Base-by-base conservation (phyloP, 2,329 filamentous ascomycete species). In the Penicillium italicum region DNA sequence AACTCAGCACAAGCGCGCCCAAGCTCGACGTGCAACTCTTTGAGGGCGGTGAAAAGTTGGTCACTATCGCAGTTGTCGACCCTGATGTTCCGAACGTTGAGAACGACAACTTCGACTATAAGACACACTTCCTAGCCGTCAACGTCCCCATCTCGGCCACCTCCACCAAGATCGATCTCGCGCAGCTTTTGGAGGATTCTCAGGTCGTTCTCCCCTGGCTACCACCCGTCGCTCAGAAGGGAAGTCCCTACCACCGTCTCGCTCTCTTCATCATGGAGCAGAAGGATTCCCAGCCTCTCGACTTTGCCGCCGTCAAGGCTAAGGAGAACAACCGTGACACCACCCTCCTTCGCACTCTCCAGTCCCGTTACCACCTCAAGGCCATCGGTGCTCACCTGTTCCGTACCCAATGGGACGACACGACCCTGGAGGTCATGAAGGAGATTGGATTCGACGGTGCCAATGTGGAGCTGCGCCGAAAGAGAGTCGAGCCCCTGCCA, bases 331-430 rank as follows among this genome's bases (percentile, higher is more conserved):
- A 77, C 64, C 83, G 88, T 50, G 82, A 92, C 46, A 82, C 81
- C 44, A 95, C 96, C 77, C 86, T 82, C 54, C 77, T 96, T 58
- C 86, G 90, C 69, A 85, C 83, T 59, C 88, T 95, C 72, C 82
- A 87, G 62, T 82, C 86, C 70, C 86, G 85, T 70, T 84, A 90
- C 71, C 75, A 78, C 55, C 78, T 94, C 58, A 81, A 79, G 56
- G 84, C 92, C 8, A 85, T 97, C 56, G 92, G 92, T 41, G 89
- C 91, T 66, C 90, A 86, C 70, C 78, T 99, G 66, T 99, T 97
- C 85, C 86, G 94, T 63, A 87, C 85, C 57, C 78, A 88, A 62
- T 97, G 92, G 90, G 94, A 99, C 73, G 89, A 94, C 57, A 85
- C 83, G 66, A 99, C 90, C 50, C 85, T 84, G n/a, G 85, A 79